phyloP scores from a whole-genome alignment of 2,329 filamentous ascomycete species.

The Cytospora mali region DNA sequence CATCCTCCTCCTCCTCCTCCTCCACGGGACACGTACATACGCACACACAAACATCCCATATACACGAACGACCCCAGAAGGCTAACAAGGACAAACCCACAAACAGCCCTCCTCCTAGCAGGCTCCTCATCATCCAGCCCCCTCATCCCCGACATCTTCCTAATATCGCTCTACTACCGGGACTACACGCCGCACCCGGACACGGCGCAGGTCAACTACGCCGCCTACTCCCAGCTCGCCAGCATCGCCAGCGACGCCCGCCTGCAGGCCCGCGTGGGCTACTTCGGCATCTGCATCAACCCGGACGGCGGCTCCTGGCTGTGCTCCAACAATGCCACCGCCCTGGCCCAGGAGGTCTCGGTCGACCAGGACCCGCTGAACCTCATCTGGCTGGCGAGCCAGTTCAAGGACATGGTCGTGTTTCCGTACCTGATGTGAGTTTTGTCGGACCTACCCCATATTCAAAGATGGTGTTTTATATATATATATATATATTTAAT shows the following conservation, averaged over 20 bases:
- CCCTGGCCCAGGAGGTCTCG: constrained; percentile 83
- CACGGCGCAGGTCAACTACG: constrained; percentile 88
- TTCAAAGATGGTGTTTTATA: too few species aligned
- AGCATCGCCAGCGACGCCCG: constrained; percentile 86
- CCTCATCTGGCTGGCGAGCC: constrained; percentile 92
- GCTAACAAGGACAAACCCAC: constrained; percentile 27
- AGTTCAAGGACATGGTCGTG: constrained; percentile 98
- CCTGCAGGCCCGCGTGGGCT: constrained; percentile 90
- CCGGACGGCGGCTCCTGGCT: constrained; percentile 88
- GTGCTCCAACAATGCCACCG: constrained; percentile 96
- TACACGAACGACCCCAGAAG: background rate
- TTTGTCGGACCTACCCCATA: background rate
- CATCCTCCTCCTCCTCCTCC: constrained; percentile 3
- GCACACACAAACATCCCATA: background rate
- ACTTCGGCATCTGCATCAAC: constrained; percentile 97
- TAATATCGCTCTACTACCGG: constrained; percentile 97
- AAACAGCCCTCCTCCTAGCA: constrained; percentile 83
- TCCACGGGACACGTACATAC: background rate
- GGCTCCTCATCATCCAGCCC: constrained; percentile 97
- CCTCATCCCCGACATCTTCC: constrained; percentile 92
- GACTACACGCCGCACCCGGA: constrained; percentile 80
- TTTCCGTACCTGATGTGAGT: constrained; percentile 94
- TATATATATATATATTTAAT: too few species aligned
- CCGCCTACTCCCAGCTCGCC: constrained; percentile 79
- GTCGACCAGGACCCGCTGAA: constrained; percentile 96